Base-by-base conservation (phyloP, 441 rosid species). In the Breynia disticha region DNA sequence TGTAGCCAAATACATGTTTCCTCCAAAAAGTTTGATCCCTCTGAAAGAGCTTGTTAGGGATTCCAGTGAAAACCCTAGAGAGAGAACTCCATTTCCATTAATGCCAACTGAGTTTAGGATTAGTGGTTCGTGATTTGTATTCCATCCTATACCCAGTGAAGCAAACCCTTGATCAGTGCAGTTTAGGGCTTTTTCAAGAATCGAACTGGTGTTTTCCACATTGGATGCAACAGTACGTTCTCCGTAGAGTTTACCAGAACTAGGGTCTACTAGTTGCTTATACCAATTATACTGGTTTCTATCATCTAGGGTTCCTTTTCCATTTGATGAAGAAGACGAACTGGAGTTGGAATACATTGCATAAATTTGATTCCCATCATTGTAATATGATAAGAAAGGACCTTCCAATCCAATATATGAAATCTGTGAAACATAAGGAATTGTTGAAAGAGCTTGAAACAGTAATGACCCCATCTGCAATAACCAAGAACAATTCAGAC, bases 401-500 rank as follows among this genome's bases (percentile, higher is more conserved):
- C 95, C 95, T 1, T 73, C 72, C 13, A 68, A 49, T 28, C 77
- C 82, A 59, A 80, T 49, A 46, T 76, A 87, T 14, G 84, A 76
- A 64, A 81, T 71, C 47, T 84, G 86, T 16, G 86, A 69, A n/a
- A 73, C 16, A 39, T 71, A 42, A 63, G 91, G 89, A 65, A 80
- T 63, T 38, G 52, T 50, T 39, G 63, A 53, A 50, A 80, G 63
- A 19, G 84, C 72, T 72, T 70, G 74, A 64, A 74, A 86, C 65
- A 89, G 43, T 14, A 47, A 5, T 0, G 88, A 81, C 47, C 79
- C 82, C 42, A 85, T 81, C 95, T 85, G 73, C 61, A 37, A 7
- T 3, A 16, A 2, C 4, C 28, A 53, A 10, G 13, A 21, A 42
- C 15, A 7, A 13, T 6, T 13, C 14, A 19, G 0, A n/a, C 12